A percentile compares a stretch with the other conserved stretches of the same genome.
Evolutionary conservation across 371 early-diverging fungal species (phyloP).

Genomic region (Mucor indicus): DNA sequence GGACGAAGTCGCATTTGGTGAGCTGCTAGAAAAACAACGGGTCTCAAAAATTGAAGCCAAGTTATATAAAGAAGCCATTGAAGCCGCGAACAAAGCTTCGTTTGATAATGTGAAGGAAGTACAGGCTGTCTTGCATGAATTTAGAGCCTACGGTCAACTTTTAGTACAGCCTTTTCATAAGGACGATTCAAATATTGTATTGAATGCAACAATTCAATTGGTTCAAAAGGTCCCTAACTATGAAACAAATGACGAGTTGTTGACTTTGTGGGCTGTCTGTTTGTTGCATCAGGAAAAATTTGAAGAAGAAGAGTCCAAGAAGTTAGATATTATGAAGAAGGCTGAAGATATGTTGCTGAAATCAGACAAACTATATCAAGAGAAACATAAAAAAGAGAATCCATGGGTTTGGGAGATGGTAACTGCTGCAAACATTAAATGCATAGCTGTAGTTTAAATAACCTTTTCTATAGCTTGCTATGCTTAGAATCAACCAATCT

Average conservation of each 20-base stretch:
- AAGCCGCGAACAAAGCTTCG: slow-evolving; percentile 6
- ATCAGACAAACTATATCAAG: slow-evolving; percentile 17
- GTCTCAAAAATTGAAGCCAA: slow-evolving; percentile 27
- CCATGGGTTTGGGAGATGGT: slow-evolving; percentile 40
- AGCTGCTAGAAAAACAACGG: slow-evolving; percentile 30
- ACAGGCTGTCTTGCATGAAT: slow-evolving; percentile 18
- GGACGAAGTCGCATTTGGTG: slow-evolving; percentile 27
- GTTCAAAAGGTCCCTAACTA: slow-evolving; percentile 23
- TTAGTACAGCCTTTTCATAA: slow-evolving; percentile 25
- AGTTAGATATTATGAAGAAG: slow-evolving; percentile 6
- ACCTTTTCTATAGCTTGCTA: slow-evolving; percentile 23
- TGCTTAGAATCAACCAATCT: slow-evolving; percentile 32
- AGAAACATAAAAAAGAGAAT: slow-evolving; percentile 24
- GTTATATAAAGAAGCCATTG: slow-evolving; percentile 33
- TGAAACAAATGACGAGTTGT: slow-evolving; percentile 21
- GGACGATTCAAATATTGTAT: slow-evolving; percentile 15
- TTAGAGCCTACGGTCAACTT: slow-evolving; percentile 28
- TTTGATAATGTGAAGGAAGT: not conserved
- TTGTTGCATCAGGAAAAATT: slow-evolving; percentile 28
- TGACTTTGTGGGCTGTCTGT: slow-evolving; percentile 31
- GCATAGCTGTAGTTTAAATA: no score
- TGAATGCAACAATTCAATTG: slow-evolving; percentile 14
- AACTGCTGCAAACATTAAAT: no score
- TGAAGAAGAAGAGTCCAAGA: slow-evolving; percentile 13
- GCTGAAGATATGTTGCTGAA: slow-evolving; percentile 17